phyloP scores from a whole-genome alignment of 176 grass and related monocot genomes.

The Zea luxurians region DNA sequence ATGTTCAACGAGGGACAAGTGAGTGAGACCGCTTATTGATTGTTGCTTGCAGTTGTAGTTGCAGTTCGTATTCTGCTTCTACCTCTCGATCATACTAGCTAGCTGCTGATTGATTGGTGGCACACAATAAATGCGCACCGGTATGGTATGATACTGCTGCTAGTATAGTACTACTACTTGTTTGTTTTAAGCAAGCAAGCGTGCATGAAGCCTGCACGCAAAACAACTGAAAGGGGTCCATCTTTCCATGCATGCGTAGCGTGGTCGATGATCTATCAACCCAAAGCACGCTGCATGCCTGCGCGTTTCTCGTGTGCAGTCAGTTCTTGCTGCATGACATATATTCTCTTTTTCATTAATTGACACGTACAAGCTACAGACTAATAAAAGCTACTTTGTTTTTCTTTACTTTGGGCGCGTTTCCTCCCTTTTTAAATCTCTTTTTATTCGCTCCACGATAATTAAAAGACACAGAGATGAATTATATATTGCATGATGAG shows the following conservation, averaged over 20 bases:
- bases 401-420: background rate
- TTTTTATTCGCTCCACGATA: too few relatives aligned
- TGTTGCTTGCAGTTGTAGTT: too few relatives aligned
- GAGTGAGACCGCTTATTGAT: too few relatives aligned
- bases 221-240: background rate
- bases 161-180: too few relatives aligned
- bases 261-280: background rate
- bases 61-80: background rate
- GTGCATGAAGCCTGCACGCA: background rate
- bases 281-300: background rate
- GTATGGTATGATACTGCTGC: background rate
- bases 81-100: too few relatives aligned
- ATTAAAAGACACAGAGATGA: too few relatives aligned
- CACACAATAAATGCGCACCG: background rate
- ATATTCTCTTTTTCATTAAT: background rate
- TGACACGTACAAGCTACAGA: too few relatives aligned
- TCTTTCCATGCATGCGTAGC: background rate
- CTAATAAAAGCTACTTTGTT: background rate
- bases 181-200: too few relatives aligned
- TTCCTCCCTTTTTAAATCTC: background rate
- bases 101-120: background rate
- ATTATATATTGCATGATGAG: too few relatives aligned
- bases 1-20: constrained; percentile 98
- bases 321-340: background rate
- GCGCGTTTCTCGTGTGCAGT: background rate